phyloP scores from a whole-genome alignment of 305 asterid genomes.

The Ilex paraguariensis region DNA sequence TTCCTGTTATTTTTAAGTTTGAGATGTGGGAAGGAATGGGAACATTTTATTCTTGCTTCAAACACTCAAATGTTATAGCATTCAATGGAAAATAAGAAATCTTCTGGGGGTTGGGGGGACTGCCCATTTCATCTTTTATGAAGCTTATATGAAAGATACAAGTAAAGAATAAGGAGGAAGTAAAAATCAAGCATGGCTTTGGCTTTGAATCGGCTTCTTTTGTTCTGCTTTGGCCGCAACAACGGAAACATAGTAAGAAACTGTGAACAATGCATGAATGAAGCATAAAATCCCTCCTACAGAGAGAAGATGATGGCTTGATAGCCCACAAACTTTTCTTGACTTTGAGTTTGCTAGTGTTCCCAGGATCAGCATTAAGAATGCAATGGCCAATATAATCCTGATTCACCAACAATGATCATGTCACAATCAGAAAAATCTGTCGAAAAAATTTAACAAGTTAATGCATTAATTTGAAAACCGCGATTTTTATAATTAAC shows the following conservation, averaged over 20 bases:
- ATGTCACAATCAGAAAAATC: background rate
- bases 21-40: no score
- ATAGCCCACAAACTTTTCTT: constrained; percentile 61
- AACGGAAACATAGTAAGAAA: constrained; percentile 62
- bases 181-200: constrained; percentile 11
- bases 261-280: constrained; percentile 71
- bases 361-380: constrained; percentile 65
- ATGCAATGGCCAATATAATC: constrained; percentile 56
- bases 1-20: no score
- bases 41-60: no score
- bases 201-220: constrained; percentile 26
- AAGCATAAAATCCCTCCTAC: constrained; percentile 83
- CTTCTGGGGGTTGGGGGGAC: no score
- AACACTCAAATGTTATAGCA: no score
- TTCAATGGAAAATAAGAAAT: no score
- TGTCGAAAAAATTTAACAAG: background rate
- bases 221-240: constrained; percentile 53
- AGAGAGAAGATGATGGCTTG: constrained; percentile 49
- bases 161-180: no score
- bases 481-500: no score
- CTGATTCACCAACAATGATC: constrained; percentile 23
- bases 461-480: no score
- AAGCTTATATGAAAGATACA: no score
- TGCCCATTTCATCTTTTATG: no score
- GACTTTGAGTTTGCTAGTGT: constrained; percentile 51